These are phyloP conservation scores for Magnolia changhungtana DNA, from an alignment of 164 flowering plant species.

Conservation along the genomic window DNA sequence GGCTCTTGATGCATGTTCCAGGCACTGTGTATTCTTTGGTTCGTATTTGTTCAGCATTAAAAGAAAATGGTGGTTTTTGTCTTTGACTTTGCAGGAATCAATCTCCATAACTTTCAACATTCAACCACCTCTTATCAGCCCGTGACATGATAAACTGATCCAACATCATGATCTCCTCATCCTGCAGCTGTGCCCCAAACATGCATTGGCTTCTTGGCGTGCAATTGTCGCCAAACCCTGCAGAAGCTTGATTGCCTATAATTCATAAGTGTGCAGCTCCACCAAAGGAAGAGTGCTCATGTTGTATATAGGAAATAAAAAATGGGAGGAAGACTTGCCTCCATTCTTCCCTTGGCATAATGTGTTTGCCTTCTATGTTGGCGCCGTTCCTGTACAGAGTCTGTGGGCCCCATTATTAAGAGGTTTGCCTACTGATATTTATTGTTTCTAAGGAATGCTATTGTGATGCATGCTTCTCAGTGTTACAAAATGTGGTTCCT, in stretches of 20 bases:
- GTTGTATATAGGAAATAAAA: slow-evolving; percentile 8
- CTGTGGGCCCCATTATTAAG: not conserved
- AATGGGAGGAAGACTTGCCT: slow-evolving; percentile 34
- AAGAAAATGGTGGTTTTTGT: not conserved
- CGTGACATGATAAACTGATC: slow-evolving; percentile 75
- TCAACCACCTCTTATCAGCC: slow-evolving; percentile 55
- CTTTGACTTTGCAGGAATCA: slow-evolving; percentile 21
- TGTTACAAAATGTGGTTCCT: not conserved
- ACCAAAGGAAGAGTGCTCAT: not conserved
- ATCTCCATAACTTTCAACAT: slow-evolving; percentile 24
- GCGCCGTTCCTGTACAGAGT: slow-evolving; percentile 57
- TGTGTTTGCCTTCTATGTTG: slow-evolving; percentile 63
- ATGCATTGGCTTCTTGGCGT: slow-evolving; percentile 87
- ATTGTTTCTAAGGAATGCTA: not conserved
- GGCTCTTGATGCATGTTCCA: not conserved
- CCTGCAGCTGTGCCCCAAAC: slow-evolving; percentile 74
- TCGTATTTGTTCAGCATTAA: not conserved
- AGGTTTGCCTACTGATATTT: slow-evolving; percentile 2
- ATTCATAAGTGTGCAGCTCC: not conserved
- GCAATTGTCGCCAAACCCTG: slow-evolving; percentile 93
- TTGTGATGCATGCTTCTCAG: not conserved
- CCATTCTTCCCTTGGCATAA: slow-evolving; percentile 86
- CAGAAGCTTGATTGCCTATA: slow-evolving; percentile 1
- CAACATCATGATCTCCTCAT: slow-evolving; percentile 72
- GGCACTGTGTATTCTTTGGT: not conserved